Conservation (phyloP, 768 basidiomycete species). For the Podaxis rugospora region DNA sequence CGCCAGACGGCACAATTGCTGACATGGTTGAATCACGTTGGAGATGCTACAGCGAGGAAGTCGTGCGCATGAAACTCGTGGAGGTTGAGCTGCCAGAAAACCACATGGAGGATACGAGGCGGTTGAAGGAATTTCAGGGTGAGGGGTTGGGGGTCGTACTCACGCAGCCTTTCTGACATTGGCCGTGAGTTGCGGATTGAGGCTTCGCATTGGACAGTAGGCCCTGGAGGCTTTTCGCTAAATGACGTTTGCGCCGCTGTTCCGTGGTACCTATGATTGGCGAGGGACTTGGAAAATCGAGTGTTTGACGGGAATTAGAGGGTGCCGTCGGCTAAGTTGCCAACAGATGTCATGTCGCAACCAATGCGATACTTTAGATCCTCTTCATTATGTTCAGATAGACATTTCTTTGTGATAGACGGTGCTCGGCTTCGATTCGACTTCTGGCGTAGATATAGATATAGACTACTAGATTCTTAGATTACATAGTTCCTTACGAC, state of each 20-base stretch:
- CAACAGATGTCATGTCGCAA: not conserved
- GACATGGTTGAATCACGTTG: conserved; percentile 33
- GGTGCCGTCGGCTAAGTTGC: not conserved
- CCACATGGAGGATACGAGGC: conserved; percentile 26
- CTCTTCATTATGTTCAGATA: not conserved
- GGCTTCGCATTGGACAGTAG: not conserved
- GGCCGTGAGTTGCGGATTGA: not conserved
- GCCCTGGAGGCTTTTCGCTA: not conserved
- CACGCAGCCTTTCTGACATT: conserved; percentile 10
- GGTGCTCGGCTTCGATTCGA: not conserved
- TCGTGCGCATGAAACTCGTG: conserved; percentile 24
- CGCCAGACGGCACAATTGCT: conserved; percentile 26
- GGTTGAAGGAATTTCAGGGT: conserved; percentile 25
- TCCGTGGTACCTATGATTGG: not conserved
- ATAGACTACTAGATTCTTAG: not conserved
- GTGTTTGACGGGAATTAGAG: not conserved
- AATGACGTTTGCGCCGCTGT: not conserved
- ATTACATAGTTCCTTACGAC: not conserved
- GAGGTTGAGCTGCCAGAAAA: conserved; percentile 25
- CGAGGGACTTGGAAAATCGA: not conserved
- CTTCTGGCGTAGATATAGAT: not conserved
- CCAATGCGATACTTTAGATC: not conserved
- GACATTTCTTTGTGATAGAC: not conserved
- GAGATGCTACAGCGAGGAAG: conserved; percentile 17
- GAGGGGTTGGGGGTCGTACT: conserved; percentile 29